Base-by-base conservation (phyloP, 2,329 filamentous ascomycete species). In the Alternaria sp. region DNA sequence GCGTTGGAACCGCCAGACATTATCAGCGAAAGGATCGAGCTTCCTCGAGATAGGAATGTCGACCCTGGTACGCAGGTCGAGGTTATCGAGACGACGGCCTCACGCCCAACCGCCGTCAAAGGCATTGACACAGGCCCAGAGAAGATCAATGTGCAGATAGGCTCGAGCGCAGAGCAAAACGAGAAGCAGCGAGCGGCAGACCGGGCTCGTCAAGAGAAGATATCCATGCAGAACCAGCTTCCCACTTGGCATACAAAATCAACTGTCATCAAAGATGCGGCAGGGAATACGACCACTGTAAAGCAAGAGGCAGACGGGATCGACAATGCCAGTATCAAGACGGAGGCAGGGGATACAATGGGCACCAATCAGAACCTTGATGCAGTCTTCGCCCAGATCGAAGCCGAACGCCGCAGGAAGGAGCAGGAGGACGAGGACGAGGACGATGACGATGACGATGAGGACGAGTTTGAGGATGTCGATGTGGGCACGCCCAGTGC, bases 1-100 rank as follows among this genome's bases (percentile, higher is more conserved):
- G 90, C 82, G 57, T 90, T 91, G 74, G 90, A 87, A 67, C 93
- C 93, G 69, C 90, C 93, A 53, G 85, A 87, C 21, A 91, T 91
- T 3, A 83, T 91, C 23, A 83, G 86, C 23, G 86, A 86, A 55
- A 86, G 87, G 17, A 84, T 89, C 13, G 88, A 89, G 4, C 87
- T 94, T 25, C 81, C 88, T 57, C 86, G 91, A 67, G 89, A 91
- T 67, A 86, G 88, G 45, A 88, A 87, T 11, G 86, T 80, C 51
- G 84, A 93, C 76, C 90, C 91, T 66, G 88, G 87, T 6, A 86
- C 85, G 17, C 83, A 84, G 53, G 89, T 88, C 7, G 83, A 87
- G 32, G 85, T 87, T 19, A 84, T 90, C 10, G 87, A 89, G 56
- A 74, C 81, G 26, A 80, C 81, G 4, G 78, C 82, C 8, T 83